phyloP scores from a whole-genome alignment of 148 eudicot species.

The Rhododendron ferrugineum region DNA sequence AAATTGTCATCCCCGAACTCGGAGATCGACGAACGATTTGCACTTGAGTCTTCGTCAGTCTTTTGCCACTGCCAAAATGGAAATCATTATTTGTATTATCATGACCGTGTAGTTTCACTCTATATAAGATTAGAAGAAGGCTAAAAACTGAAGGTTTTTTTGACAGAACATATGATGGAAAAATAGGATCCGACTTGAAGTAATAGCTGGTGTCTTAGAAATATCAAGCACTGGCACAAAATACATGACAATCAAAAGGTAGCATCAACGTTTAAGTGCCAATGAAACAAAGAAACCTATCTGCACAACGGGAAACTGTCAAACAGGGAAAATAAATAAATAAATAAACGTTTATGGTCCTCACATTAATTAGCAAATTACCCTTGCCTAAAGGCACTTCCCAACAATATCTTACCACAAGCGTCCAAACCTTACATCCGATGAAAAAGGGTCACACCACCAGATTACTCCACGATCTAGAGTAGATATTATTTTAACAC shows the following conservation, averaged over 20 bases:
- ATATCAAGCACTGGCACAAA: not conserved
- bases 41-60: conserved; percentile 61
- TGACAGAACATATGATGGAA: not conserved
- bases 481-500: not conserved
- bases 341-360: too few relatives aligned
- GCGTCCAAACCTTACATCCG: not conserved
- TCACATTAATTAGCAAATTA: not conserved
- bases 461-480: not conserved
- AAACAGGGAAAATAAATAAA: too few relatives aligned
- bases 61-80: conserved; percentile 42
- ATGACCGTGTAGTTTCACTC: not conserved
- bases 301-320: not conserved
- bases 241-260: not conserved
- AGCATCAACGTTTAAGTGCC: not conserved
- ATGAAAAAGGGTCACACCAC: not conserved
- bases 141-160: not conserved
- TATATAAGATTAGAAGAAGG: not conserved
- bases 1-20: conserved; percentile 94
- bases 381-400: not conserved
- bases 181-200: not conserved
- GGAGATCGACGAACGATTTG: conserved; percentile 50
- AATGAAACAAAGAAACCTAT: not conserved
- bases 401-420: not conserved
- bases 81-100: not conserved
- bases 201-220: not conserved